These are phyloP conservation scores for Bothriochloa decipiens DNA, from an alignment of 176 grass and related monocot species.

Conservation along the genomic window DNA sequence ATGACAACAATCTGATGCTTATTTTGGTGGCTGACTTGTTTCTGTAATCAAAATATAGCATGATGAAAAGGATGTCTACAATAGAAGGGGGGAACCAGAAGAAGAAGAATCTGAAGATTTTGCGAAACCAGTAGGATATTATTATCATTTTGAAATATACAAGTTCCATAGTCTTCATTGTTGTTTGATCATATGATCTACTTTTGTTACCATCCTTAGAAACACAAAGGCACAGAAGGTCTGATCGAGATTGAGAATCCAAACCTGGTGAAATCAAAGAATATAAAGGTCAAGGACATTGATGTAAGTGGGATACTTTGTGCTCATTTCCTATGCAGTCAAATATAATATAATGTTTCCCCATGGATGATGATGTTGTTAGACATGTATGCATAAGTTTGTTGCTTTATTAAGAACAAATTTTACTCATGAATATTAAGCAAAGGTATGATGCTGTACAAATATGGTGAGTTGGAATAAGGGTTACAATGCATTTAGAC, in stretches of 20 bases:
- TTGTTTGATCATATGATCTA: not conserved
- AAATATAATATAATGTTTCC: not conserved
- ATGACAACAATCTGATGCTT: not conserved
- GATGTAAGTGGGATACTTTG: constrained; percentile 67
- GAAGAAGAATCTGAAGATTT: constrained; percentile 64
- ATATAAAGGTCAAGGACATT: constrained; percentile 74
- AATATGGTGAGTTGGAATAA: not conserved
- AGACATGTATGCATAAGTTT: not conserved
- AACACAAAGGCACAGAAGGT: constrained; percentile 78
- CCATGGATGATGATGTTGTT: not conserved
- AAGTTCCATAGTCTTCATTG: not conserved
- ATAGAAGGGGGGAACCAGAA: constrained; percentile 56
- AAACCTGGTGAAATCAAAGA: constrained; percentile 83
- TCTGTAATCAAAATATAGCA: constrained; percentile 44
- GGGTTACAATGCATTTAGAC: not conserved
- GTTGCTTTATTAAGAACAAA: not conserved
- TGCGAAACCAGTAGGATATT: constrained; percentile 51
- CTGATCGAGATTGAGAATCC: constrained; percentile 92
- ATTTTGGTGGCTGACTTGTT: constrained; percentile 33
- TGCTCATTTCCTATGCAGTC: not conserved
- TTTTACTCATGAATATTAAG: not conserved
- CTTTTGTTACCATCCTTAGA: constrained; percentile 44
- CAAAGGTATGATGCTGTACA: not conserved
- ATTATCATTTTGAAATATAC: constrained; percentile 20
- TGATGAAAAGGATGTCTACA: constrained; percentile 44